These are phyloP conservation scores for Dryas alaskensis DNA, from an alignment of 306 rosid species.

Conservation along the genomic window DNA sequence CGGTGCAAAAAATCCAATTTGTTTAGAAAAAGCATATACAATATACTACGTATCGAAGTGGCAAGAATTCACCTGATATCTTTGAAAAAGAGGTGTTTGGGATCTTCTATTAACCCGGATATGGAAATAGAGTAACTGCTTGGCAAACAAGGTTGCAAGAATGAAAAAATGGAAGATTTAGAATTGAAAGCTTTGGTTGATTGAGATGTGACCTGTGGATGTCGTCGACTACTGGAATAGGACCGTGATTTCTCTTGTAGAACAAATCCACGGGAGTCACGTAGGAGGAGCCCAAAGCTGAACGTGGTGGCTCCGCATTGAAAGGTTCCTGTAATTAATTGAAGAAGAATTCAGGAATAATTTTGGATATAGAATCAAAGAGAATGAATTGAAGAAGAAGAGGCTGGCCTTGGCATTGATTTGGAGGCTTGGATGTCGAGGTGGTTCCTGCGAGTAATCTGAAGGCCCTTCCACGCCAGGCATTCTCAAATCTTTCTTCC, in stretches of 20 bases:
- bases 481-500: conserved; percentile 34
- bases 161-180: background rate
- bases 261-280: conserved; percentile 77
- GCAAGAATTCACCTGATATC: conserved; percentile 63
- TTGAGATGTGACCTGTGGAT: conserved; percentile 48
- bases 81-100: conserved; percentile 62
- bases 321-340: conserved; percentile 61
- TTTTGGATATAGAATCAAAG: background rate
- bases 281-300: conserved; percentile 56
- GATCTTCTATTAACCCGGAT: conserved; percentile 54
- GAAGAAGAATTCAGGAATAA: background rate
- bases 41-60: background rate
- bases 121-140: conserved; percentile 61
- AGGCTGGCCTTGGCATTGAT: conserved; percentile 61
- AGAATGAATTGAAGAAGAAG: background rate
- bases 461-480: conserved; percentile 69
- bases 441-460: conserved; percentile 68
- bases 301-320: conserved; percentile 84
- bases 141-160: conserved; percentile 20
- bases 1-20: background rate
- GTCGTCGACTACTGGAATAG: conserved; percentile 69
- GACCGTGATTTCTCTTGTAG: conserved; percentile 94
- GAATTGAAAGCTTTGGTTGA: background rate
- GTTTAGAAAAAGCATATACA: background rate
- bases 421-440: conserved; percentile 57